Base-by-base conservation (phyloP, 163 green algal species). In the Chloromonas sp. region DNA sequence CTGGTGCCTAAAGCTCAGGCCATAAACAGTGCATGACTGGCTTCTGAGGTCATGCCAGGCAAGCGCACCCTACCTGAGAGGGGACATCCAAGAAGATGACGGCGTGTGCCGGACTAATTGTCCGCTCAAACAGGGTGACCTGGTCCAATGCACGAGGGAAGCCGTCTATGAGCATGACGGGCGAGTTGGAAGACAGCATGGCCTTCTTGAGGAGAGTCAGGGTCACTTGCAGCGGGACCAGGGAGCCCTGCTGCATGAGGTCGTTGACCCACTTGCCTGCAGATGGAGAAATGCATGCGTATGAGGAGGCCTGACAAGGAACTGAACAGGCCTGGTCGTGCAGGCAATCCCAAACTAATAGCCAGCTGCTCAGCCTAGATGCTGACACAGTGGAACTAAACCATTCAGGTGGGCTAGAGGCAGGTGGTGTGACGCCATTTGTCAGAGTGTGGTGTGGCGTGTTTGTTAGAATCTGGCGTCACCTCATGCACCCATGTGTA, bases 171-270 rank as follows among this genome's bases (percentile, higher is more conserved):
- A 84, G 60, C 11, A 84, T 84, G 61, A 78, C 81, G 2, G 81
- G 60, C 3, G 60, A 70, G 59, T 57, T 3, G 15, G 81, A 58
- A 8, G 81, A n/a, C 61, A 84, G 81, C 60, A 84, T 84, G n/a
- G 81, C 81, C 61, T 60, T 77, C 58, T 84, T 84, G 60, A 84
- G 81, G 14, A 84, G 81, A 58, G 81, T 84, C 3, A 84, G 60
- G 3, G 81, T 77, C 60, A 84, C 81, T 36, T 84, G 81, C 3
- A 70, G 14, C 11, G 81, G 81, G 5, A 84, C 81, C 57, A 84
- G 61, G 14, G 11, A 59, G 60, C 81, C 81, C 60, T 78, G 59
- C 57, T 58, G 58, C 81, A 84, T 84, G 60, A 84, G 60, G 60
- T 74, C 61, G 3, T 84, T 11, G 11, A 58, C 81, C 81, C 81